Base-by-base conservation (phyloP, 2,329 filamentous ascomycete species). In the Gaeumannomyces sp. region DNA sequence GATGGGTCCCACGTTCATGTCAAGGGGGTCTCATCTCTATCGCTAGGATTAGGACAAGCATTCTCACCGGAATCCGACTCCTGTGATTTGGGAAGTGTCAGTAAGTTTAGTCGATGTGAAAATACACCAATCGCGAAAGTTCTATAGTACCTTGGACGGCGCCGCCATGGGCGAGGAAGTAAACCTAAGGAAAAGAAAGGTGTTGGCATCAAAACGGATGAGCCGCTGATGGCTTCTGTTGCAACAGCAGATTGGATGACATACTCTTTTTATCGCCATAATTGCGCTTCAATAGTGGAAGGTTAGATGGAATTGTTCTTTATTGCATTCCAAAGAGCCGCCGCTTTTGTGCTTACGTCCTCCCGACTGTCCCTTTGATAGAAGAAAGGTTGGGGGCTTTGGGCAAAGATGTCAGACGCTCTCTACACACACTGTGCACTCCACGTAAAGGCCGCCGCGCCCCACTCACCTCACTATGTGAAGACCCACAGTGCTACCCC, bases 101-200 rank as follows among this genome's bases (percentile, higher is more conserved):
- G 11, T 22, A 3, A 45, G 3, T 5, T 8, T 45, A 14, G 19
- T 14, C 14, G 38, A 4, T 16, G 38, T 53, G 1, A 33, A n/a
- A 16, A 59, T 50, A 8, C n/a, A n/a, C 61, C 22, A 33, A 59
- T 28, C 59, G 6, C 8, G 35, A 13, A 3, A 53, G 38, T 60
- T 27, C 67, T 76, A 87, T 89, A 89, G 67, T 76, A 88, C 89
- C 89, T 82, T 92, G 89, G 16, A 92, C 89, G 56, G 69, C 69
- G 19, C 81, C 81, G 64, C 89, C 89, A 70, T 90, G 86, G 65
- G 87, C 88, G 22, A 84, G 76, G 72, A 88, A 89, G 69, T 85
- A 85, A 38, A 88, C 76, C 85, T 88, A 61, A 14, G 19, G 28
- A 31, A 61, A 11, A 19, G 28, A 29, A 63, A 13, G 31, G 62